phyloP scores from a whole-genome alignment of 805 yeast species.

The Yamadazyma phyllophila region DNA sequence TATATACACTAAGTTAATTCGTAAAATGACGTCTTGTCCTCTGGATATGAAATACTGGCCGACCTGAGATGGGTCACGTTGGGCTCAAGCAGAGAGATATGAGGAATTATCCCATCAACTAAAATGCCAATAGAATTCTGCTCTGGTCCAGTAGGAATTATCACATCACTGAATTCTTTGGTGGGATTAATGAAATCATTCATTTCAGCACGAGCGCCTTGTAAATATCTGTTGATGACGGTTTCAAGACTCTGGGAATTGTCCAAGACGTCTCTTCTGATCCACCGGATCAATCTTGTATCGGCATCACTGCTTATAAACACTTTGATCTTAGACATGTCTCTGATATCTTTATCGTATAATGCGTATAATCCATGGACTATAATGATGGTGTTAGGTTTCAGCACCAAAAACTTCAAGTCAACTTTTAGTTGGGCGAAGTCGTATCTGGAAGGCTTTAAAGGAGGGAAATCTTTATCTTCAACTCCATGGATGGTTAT shows the following conservation, averaged over 20 bases:
- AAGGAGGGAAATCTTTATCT: conserved; percentile 18
- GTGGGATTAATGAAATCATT: conserved; percentile 64
- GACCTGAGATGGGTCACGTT: conserved; percentile 7
- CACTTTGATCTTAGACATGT: conserved; percentile 60
- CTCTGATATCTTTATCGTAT: conserved; percentile 55
- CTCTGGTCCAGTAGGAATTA: conserved; percentile 71
- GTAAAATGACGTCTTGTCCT: conserved; percentile 44
- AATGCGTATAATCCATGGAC: conserved; percentile 82
- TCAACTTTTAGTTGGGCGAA: conserved; percentile 25
- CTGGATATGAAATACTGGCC: conserved; percentile 19
- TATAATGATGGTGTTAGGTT: conserved; percentile 28
- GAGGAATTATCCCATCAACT: conserved; percentile 59
- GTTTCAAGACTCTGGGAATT: conserved; percentile 25
- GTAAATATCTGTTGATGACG: conserved; percentile 49
- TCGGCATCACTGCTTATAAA: conserved; percentile 86
- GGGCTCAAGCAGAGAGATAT: conserved; percentile 15
- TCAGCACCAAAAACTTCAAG: not conserved
- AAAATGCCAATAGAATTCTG: conserved; percentile 54
- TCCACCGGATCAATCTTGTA: conserved; percentile 78
- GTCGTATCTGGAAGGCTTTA: conserved; percentile 43
- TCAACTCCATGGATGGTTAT: conserved; percentile 23
- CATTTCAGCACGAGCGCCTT: conserved; percentile 63
- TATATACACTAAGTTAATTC: conserved; percentile 28
- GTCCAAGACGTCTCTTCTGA: conserved; percentile 41
- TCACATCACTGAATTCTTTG: conserved; percentile 68